Evolutionary conservation across 805 yeast species (phyloP).

Genomic region (Martiniozyma abietophila): DNA sequence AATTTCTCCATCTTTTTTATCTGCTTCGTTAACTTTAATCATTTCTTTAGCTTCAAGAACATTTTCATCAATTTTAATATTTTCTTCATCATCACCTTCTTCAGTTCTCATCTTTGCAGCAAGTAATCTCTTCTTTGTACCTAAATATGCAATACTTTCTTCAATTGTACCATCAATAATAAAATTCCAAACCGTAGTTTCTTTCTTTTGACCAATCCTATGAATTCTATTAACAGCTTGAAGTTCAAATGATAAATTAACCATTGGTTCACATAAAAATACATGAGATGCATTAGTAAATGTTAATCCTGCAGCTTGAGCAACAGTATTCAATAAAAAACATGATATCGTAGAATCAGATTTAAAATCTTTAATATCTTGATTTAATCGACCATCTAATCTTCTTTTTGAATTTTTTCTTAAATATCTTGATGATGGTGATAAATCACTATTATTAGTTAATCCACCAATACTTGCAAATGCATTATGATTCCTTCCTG

Average conservation of each 20-base stretch:
- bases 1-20: constrained; percentile 46
- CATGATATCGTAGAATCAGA: constrained; percentile 61
- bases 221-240: constrained; percentile 92
- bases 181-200: constrained; percentile 90
- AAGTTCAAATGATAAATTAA: constrained; percentile 76
- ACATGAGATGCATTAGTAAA: constrained; percentile 89
- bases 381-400: constrained; percentile 11
- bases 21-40: constrained; percentile 41
- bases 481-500: constrained; percentile 3
- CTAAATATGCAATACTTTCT: constrained; percentile 68
- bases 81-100: constrained; percentile 12
- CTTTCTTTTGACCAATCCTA: constrained; percentile 77
- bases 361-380: constrained; percentile 51
- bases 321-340: constrained; percentile 72
- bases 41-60: constrained; percentile 48
- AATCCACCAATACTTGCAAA: constrained; percentile 7
- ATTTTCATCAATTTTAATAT: constrained; percentile 25
- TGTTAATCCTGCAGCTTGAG: constrained; percentile 87
- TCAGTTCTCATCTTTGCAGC: constrained; percentile 24
- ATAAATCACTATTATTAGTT: background rate
- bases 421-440: too few relatives aligned
- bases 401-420: background rate
- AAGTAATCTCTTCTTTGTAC: constrained; percentile 51
- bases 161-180: constrained; percentile 79
- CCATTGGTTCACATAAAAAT: constrained; percentile 84